Conservation (phyloP, 1,139 yeast species). For the Candida sojae region DNA sequence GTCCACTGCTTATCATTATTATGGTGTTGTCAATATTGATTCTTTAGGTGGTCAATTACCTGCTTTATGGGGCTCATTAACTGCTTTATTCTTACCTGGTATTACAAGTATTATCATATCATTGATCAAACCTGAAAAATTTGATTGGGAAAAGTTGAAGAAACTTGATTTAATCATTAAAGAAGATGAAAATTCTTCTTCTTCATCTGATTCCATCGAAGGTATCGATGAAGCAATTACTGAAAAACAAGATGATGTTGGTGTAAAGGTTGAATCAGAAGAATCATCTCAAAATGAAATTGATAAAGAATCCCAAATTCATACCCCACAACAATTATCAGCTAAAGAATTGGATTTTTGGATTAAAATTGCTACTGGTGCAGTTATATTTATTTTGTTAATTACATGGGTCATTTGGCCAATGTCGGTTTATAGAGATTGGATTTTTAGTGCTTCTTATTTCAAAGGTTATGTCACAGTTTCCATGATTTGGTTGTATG, state of each 20-base stretch:
- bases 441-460: constrained; percentile 37
- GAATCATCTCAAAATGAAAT: constrained; percentile 2
- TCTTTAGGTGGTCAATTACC: constrained; percentile 33
- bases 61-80: constrained; percentile 31
- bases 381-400: constrained; percentile 28
- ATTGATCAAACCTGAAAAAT: constrained; percentile 26
- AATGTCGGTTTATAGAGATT: constrained; percentile 46
- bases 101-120: constrained; percentile 26
- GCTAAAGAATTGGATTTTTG: constrained; percentile 19
- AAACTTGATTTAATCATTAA: constrained; percentile 20
- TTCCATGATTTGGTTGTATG: constrained; percentile 40
- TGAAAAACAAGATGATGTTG: neutral
- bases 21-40: constrained; percentile 23
- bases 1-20: constrained; percentile 25
- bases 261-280: constrained; percentile 14
- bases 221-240: too few species aligned
- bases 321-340: constrained; percentile 10
- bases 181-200: neutral
- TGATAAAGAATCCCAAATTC: constrained; percentile 4
- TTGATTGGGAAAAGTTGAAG: constrained; percentile 33
- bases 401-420: constrained; percentile 48
- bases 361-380: constrained; percentile 31
- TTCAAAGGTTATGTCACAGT: constrained; percentile 45
- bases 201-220: neutral
- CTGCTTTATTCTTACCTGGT: constrained; percentile 35